These are phyloP conservation scores for Sphagnum contortum DNA, from an alignment of 225 moss, liverwort and hornwort genomes.

Conservation along the genomic window DNA sequence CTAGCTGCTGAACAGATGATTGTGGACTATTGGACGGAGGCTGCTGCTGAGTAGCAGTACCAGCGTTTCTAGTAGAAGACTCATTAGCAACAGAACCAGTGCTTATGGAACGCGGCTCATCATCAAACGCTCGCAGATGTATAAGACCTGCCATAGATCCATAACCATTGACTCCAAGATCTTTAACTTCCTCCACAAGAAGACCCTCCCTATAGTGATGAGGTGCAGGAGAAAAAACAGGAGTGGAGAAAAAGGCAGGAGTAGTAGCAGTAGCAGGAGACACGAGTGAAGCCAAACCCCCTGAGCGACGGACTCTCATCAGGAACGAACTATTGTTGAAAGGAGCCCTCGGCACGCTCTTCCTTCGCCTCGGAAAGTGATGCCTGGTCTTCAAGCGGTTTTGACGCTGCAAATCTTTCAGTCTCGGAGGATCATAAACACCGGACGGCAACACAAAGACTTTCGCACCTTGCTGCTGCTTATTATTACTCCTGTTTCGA, in stretches of 20 bases:
- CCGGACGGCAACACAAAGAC: conserved; percentile 4
- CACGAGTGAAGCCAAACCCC: conserved; percentile 44
- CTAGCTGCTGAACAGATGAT: conserved; percentile 8
- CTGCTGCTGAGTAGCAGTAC: no score
- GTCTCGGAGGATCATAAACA: conserved; percentile 61
- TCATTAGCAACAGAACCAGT: conserved; percentile 5
- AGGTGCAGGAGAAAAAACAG: conserved; percentile 54
- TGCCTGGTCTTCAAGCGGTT: conserved; percentile 65
- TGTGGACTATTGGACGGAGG: no score
- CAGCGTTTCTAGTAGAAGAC: background rate
- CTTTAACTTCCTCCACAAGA: conserved; percentile 60
- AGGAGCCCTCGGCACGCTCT: conserved; percentile 49
- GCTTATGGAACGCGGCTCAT: conserved; percentile 28
- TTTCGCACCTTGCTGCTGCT: conserved; percentile 11
- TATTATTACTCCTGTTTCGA: conserved; percentile 20
- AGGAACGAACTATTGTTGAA: conserved; percentile 81
- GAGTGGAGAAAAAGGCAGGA: conserved; percentile 58
- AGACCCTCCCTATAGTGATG: conserved; percentile 48
- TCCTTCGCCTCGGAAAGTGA: conserved; percentile 65
- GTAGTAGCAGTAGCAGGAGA: conserved; percentile 59
- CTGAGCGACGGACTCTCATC: conserved; percentile 81
- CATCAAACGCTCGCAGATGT: conserved; percentile 39
- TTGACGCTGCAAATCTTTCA: conserved; percentile 67
- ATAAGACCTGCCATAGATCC: conserved; percentile 94
- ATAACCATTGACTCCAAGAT: conserved; percentile 71